These are phyloP conservation scores for Eucalyptus pauciflora DNA, from an alignment of 345 rosid genomes.

Conservation along the genomic window DNA sequence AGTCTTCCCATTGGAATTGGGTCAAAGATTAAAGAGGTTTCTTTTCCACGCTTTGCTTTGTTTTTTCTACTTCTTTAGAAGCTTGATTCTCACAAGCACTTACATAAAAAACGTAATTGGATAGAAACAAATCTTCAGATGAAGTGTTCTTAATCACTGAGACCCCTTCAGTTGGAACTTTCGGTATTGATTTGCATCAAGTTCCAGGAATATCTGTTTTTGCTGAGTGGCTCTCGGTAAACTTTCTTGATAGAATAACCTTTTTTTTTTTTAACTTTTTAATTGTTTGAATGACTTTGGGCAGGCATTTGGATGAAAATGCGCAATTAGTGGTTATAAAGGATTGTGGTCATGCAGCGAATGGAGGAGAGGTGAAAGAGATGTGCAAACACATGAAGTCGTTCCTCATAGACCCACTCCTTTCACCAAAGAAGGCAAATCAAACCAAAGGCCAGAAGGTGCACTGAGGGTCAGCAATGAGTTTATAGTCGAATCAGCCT, in stretches of 20 bases:
- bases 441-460: neutral
- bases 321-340: neutral
- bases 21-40: neutral
- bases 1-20: constrained; percentile 2
- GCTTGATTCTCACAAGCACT: neutral
- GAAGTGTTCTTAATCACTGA: neutral
- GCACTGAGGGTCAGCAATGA: neutral
- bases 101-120: neutral
- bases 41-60: neutral
- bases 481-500: neutral
- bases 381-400: neutral
- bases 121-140: neutral
- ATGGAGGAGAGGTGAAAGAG: neutral
- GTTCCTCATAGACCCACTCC: neutral
- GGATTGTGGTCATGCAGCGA: neutral
- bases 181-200: neutral
- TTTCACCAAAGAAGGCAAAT: neutral
- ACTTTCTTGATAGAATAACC: neutral
- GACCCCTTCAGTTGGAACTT: neutral
- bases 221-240: neutral
- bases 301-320: constrained; percentile 1
- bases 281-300: neutral
- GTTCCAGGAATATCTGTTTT: neutral
- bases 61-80: neutral
- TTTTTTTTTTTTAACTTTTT: no score